Percentiles rank a stretch among this genome's conserved stretches.
phyloP scores from a whole-genome alignment of 441 rosid species.

The Daphne laureola region DNA sequence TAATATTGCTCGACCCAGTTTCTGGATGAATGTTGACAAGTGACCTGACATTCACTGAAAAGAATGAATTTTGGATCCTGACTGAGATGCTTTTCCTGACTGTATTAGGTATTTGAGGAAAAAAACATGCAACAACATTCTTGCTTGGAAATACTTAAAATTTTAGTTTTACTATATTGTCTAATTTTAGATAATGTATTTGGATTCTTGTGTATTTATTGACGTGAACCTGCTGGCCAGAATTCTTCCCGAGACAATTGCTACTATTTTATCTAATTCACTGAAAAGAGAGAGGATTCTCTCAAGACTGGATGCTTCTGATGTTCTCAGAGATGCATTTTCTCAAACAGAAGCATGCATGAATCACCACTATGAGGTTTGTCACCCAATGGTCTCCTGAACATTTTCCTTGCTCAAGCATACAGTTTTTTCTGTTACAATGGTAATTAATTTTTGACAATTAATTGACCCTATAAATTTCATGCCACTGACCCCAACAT shows the following conservation, averaged over 20 bases:
- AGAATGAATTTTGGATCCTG: no score
- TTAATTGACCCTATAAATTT: no score
- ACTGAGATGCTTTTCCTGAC: no score
- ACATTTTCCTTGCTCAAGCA: constrained; percentile 6
- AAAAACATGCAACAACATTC: no score
- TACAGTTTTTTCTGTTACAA: constrained; percentile 1
- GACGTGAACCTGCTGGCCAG: constrained; percentile 32
- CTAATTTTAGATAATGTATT: not conserved
- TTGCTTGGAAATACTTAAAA: no score
- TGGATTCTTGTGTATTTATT: constrained; percentile 4
- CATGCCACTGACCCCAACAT: no score
- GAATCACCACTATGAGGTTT: constrained; percentile 83
- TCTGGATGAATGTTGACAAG: no score
- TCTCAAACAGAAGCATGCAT: constrained; percentile 74
- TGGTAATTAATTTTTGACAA: not conserved
- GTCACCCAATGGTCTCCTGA: constrained; percentile 15
- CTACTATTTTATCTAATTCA: constrained; percentile 66
- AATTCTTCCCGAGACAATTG: constrained; percentile 71
- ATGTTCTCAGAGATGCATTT: constrained; percentile 70
- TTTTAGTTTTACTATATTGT: not conserved
- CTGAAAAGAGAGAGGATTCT: constrained; percentile 57
- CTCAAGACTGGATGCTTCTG: constrained; percentile 69
- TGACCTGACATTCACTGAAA: no score
- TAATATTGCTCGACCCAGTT: no score
- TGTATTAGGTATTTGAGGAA: no score